phyloP scores from a whole-genome alignment of 2,329 filamentous ascomycete species.

The Ceratocystis ficicola region DNA sequence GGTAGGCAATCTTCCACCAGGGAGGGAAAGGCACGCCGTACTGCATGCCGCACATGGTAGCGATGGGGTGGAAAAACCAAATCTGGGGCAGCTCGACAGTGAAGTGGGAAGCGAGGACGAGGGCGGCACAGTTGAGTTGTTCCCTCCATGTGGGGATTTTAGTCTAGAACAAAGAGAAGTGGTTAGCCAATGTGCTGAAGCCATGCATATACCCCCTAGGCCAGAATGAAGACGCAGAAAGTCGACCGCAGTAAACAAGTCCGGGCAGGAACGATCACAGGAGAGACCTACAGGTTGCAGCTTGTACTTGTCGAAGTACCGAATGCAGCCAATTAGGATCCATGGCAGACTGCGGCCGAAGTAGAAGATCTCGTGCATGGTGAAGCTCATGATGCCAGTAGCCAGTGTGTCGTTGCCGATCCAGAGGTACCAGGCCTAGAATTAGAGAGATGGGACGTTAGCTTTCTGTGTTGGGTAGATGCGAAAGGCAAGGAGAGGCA shows the following conservation, averaged over 20 bases:
- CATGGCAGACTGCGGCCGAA: slow-evolving; percentile 85
- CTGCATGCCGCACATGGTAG: slow-evolving; percentile 78
- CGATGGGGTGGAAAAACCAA: slow-evolving; percentile 97
- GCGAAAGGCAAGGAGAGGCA: background rate
- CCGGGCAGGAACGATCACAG: background rate
- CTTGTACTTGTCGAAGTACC: slow-evolving; percentile 86
- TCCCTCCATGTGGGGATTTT: slow-evolving; percentile 89
- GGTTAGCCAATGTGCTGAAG: background rate
- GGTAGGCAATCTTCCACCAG: slow-evolving; percentile 72
- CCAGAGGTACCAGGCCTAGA: slow-evolving; percentile 78
- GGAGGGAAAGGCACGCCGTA: slow-evolving; percentile 84
- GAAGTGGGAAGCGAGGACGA: slow-evolving; percentile 90
- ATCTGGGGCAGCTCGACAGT: slow-evolving; percentile 97
- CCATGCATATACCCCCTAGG: too few relatives aligned
- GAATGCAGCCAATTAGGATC: slow-evolving; percentile 81
- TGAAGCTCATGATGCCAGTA: slow-evolving; percentile 93
- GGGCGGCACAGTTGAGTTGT: slow-evolving; percentile 85
- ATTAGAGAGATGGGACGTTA: slow-evolving; percentile 16
- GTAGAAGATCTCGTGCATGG: slow-evolving; percentile 89
- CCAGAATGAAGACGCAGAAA: background rate
- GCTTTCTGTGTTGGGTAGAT: background rate
- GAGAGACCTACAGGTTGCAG: slow-evolving; percentile 58
- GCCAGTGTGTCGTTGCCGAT: slow-evolving; percentile 97
- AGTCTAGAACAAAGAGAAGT: slow-evolving; percentile 30
- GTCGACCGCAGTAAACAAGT: background rate